Percentiles rank a stretch among this genome's conserved stretches.
These are phyloP conservation scores for Suillus bovinus DNA, from an alignment of 768 basidiomycete species.

Conservation along the genomic window DNA sequence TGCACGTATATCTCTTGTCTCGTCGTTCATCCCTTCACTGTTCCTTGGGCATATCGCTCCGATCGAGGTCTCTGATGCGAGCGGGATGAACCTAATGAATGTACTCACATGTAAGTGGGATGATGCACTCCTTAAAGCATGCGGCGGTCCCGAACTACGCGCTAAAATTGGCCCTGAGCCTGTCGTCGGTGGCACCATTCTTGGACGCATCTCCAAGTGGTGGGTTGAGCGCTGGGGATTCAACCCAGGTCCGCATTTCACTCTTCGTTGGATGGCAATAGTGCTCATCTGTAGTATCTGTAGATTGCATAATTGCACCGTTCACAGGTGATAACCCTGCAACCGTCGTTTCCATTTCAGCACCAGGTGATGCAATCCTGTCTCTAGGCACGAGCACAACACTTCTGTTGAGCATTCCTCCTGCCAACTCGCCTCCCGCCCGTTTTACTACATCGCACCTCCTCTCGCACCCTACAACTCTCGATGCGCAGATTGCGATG, in stretches of 20 bases:
- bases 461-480: conserved; percentile 67
- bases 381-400: conserved; percentile 91
- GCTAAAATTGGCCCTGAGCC: conserved; percentile 76
- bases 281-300: not conserved
- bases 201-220: conserved; percentile 68
- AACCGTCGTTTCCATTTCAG: conserved; percentile 71
- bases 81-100: conserved; percentile 89
- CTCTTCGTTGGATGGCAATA: not conserved
- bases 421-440: conserved; percentile 60
- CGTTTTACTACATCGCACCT: conserved; percentile 76
- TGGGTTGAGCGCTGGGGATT: conserved; percentile 81
- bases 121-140: conserved; percentile 59
- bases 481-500: conserved; percentile 78
- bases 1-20: conserved; percentile 73
- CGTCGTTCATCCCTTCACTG: conserved; percentile 82
- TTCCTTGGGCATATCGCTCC: conserved; percentile 77
- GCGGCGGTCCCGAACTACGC: conserved; percentile 67
- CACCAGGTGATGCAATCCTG: conserved; percentile 79
- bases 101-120: conserved; percentile 77
- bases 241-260: conserved; percentile 47
- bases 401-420: conserved; percentile 75
- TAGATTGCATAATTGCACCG: conserved; percentile 77
- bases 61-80: conserved; percentile 85
- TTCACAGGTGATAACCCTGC: conserved; percentile 93
- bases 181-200: conserved; percentile 63